These are phyloP conservation scores for Phytopythium oedochilum DNA, from an alignment of 352 stramenopile genomes.

Conservation along the genomic window DNA sequence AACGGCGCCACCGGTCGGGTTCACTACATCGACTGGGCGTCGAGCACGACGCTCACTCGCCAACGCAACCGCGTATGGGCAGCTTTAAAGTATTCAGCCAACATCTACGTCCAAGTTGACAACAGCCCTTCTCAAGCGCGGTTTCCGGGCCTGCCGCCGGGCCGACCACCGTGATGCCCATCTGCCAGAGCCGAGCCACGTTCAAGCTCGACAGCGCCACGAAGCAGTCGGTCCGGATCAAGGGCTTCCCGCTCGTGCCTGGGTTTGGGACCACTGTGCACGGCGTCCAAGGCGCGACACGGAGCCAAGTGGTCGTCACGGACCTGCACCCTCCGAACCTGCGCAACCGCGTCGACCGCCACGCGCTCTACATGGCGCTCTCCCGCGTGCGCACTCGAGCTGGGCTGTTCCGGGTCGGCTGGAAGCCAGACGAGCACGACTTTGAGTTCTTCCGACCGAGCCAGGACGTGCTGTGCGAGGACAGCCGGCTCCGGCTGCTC, in stretches of 20 bases:
- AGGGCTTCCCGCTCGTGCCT: slow-evolving; percentile 14
- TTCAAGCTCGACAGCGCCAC: neutral
- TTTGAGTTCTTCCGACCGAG: neutral
- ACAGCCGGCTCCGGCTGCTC: neutral
- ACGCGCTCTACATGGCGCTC: slow-evolving; percentile 14
- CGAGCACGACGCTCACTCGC: neutral
- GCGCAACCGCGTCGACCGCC: neutral
- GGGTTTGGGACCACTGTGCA: slow-evolving; percentile 19
- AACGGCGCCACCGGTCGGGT: slow-evolving; percentile 9
- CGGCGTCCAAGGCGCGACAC: slow-evolving; percentile 15
- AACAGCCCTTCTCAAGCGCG: neutral
- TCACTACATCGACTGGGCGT: slow-evolving; percentile 10
- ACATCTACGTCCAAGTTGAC: slow-evolving; percentile 8
- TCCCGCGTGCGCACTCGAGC: slow-evolving; percentile 9
- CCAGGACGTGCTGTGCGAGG: neutral
- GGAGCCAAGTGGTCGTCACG: slow-evolving; percentile 7
- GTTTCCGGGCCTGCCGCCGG: slow-evolving; percentile 2
- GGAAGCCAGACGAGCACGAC: neutral
- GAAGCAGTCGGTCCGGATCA: slow-evolving; percentile 6
- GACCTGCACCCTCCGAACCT: slow-evolving; percentile 9
- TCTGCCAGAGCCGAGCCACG: neutral
- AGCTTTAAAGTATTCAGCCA: neutral
- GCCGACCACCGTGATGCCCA: slow-evolving; percentile 14
- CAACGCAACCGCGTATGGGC: slow-evolving; percentile 7
- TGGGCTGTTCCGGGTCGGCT: slow-evolving; percentile 10